phyloP scores from a whole-genome alignment of 1,284 basidiomycete genomes.

The Crepidotus sp. region DNA sequence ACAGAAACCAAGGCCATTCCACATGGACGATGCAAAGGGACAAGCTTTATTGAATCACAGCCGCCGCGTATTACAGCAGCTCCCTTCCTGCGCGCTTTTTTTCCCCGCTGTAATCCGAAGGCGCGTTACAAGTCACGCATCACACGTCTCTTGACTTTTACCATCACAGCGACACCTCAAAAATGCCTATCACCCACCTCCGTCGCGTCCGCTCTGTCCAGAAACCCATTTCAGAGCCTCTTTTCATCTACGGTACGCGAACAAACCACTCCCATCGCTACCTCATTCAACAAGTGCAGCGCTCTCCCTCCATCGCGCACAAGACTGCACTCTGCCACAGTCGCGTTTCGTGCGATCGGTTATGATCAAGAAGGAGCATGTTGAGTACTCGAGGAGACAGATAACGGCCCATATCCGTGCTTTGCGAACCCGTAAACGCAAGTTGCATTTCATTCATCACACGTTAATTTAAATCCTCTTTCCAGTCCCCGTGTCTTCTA shows the following conservation, averaged over 20 bases:
- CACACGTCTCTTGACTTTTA: neutral
- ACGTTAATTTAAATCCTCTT: neutral
- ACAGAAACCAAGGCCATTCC: conserved; percentile 4
- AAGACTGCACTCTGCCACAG: conserved; percentile 1
- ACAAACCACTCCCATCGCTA: neutral
- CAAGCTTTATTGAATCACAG: neutral
- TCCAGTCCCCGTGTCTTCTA: conserved; percentile 1
- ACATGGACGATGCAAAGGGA: neutral
- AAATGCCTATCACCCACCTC: conserved; percentile 11
- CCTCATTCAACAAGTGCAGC: conserved; percentile 3
- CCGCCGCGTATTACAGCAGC: neutral
- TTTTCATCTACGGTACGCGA: conserved; percentile 4
- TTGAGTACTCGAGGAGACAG: neutral
- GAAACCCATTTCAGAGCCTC: neutral
- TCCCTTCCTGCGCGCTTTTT: no score
- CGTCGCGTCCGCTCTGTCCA: conserved; percentile 3
- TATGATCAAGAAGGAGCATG: conserved; percentile 8
- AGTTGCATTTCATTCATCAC: neutral
- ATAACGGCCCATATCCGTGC: conserved; percentile 3
- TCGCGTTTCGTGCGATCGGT: conserved; percentile 8
- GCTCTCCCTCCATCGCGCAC: conserved; percentile 11
- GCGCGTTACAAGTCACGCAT: neutral
- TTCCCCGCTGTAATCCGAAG: no score
- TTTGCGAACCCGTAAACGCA: conserved; percentile 6
- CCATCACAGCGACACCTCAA: neutral